Conservation (phyloP, 495 filamentous ascomycete species). For the Penicillium verhagenii region DNA sequence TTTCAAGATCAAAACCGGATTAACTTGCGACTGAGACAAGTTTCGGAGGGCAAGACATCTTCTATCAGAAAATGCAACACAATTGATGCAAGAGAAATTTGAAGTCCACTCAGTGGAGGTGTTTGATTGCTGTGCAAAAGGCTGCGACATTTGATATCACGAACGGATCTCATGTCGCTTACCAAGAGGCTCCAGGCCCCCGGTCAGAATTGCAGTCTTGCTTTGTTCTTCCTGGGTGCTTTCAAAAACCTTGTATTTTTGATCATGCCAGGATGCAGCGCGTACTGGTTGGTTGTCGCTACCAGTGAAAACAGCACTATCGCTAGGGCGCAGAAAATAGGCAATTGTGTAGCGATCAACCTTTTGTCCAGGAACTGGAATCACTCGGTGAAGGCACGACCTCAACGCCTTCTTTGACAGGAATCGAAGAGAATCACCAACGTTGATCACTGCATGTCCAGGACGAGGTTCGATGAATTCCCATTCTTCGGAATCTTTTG, state of each 20-base stretch:
- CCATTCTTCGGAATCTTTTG: slow-evolving; percentile 44
- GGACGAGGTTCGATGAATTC: slow-evolving; percentile 49
- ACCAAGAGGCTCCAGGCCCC: too few species aligned
- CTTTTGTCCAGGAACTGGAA: slow-evolving; percentile 26
- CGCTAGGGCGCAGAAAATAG: slow-evolving; percentile 18
- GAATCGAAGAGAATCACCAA: slow-evolving; percentile 57
- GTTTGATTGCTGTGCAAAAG: too few species aligned
- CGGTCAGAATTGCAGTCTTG: too few species aligned
- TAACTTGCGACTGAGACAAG: too few species aligned
- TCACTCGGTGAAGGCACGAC: slow-evolving; percentile 57
- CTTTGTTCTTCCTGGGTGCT: not conserved
- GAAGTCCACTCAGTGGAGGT: too few species aligned
- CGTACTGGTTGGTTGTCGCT: not conserved
- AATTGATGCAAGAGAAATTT: too few species aligned
- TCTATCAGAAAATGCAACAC: too few species aligned
- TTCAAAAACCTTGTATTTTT: not conserved
- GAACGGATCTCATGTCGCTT: too few species aligned
- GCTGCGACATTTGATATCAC: too few species aligned
- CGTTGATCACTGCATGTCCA: slow-evolving; percentile 54
- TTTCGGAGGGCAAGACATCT: too few species aligned
- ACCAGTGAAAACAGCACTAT: not conserved
- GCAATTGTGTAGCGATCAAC: slow-evolving; percentile 6
- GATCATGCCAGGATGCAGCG: not conserved
- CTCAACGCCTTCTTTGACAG: slow-evolving; percentile 47
- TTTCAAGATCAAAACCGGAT: too few species aligned